Base-by-base conservation (phyloP, 73 alveolate species). In the Paramecium primaurelia region DNA sequence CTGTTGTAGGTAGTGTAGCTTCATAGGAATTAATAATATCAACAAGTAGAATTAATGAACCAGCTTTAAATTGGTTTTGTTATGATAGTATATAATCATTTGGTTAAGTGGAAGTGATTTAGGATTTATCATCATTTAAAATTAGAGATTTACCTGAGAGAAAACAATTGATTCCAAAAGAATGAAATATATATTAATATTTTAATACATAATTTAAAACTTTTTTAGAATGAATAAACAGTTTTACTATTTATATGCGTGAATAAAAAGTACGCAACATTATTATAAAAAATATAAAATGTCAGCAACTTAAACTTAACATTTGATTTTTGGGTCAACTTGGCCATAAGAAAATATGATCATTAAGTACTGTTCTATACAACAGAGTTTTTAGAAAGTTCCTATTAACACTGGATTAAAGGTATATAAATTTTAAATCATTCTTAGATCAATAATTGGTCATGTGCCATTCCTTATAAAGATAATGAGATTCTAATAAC, bases 1-100 rank as follows among this genome's bases (percentile, higher is more conserved):
- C 94, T 6, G 69, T 89, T 26, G n/a, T 89, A 8, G 92, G 92
- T 8, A 89, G 94, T 89, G 86, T 89, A 5, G 92, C 94, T 20
- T 71, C 86, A 6, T 51, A 89, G 40, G 94, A 89, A 34, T 71
- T 69, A 40, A 89, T 89, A 11, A 71, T 59, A 28, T 84, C 40
- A 45, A 71, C 54, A n/a, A 85, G 73, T 4, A 89, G 94, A 71
- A 71, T 58, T 0, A 71, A 71, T 44, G 71, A 83, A 59, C 92
- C 92, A 12, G 92, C 86, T 10, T 22, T 89, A 4, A 89, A 89
- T 60, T 89, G 94, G 94, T 89, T 89, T 34, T 59, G 73, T 5
- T 89, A 71, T 89, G 94, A 88, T 32, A 71, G 94, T 36, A 26
- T 40, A 3, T 22, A 42, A 40, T 34, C 73, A 4, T 89, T 71